These are phyloP conservation scores for Aspergillus melleus DNA, from an alignment of 2,329 filamentous ascomycete genomes.

Conservation along the genomic window DNA sequence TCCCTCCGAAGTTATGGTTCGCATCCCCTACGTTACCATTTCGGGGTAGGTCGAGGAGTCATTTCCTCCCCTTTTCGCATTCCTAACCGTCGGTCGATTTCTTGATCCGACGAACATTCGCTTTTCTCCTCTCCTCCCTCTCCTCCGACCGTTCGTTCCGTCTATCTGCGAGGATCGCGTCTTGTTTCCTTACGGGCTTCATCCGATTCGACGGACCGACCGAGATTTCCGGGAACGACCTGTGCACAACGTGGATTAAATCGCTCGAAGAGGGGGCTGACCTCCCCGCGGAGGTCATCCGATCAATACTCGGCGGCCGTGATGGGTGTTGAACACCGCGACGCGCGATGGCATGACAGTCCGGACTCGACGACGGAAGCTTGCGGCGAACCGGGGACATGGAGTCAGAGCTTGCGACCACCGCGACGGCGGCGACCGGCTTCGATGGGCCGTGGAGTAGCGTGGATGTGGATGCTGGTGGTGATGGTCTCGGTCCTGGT, in stretches of 20 bases:
- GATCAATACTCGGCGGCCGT: slow-evolving; percentile 28
- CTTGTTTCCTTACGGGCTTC: background rate
- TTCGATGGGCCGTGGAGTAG: slow-evolving; percentile 11
- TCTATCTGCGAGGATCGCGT: background rate
- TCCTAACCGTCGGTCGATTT: slow-evolving; percentile 1
- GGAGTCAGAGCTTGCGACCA: slow-evolving; percentile 24
- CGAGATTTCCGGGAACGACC: background rate
- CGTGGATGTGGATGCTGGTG: slow-evolving; percentile 23
- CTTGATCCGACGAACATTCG: background rate
- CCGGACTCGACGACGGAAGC: slow-evolving; percentile 8
- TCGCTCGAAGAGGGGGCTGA: slow-evolving; percentile 38
- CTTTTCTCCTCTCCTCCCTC: background rate
- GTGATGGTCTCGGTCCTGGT: slow-evolving; percentile 16
- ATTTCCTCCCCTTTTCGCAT: slow-evolving; percentile 12
- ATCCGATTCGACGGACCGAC: background rate
- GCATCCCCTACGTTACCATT: slow-evolving; percentile 22
- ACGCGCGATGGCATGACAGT: slow-evolving; percentile 22
- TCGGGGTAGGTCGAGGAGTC: slow-evolving; percentile 17
- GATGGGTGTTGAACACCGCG: slow-evolving; percentile 30
- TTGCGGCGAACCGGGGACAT: slow-evolving; percentile 14
- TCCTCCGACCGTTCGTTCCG: background rate
- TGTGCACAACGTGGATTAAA: slow-evolving; percentile 39
- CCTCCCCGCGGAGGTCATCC: slow-evolving; percentile 44
- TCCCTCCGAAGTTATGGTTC: slow-evolving; percentile 19
- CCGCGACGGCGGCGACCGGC: slow-evolving; percentile 16